Evolutionary conservation across 495 filamentous ascomycete genomes (phyloP), one percentile per base, ranked within the genome.

Genomic region (Tuber melanosporum): DNA sequence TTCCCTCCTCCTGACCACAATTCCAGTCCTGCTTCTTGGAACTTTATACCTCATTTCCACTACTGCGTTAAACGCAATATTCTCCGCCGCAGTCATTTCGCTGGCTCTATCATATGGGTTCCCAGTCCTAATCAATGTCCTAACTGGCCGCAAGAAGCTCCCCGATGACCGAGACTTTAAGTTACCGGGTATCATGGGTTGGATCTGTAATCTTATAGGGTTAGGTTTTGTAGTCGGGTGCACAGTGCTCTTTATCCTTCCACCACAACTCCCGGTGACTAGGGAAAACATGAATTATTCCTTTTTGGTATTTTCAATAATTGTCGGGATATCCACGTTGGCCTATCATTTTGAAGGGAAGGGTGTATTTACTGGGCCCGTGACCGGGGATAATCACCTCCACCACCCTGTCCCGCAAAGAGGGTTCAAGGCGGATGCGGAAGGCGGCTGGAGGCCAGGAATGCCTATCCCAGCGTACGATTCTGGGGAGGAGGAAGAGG

Each of bases 261-360:
- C 92, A 6, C 92, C 92, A 0, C 86, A 85, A 5, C 77, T 92
- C 3, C 91, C 91, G 2, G 89, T 90, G 0, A 91, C 89, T 0
- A 89, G 87, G 12, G 89, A 86, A 76, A 93, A 89, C 84, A 93
- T 94, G 92, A 94, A 91, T 84, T 92, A 92, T 82, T 91, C 89
- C 80, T 87, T 93, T 36, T 91, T 89, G 10, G 91, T 89, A 0
- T 92, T 93, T 78, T 87, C 86, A 19, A 90, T 93, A 66, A 89
- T 93, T 22, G 79, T 92, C 14, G 83, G 92, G 9, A 88, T 94
- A 57, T 89, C 90, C 41, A 83, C 86, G 0, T 79, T 91, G 41
- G 90, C 91, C 76, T 94, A 92, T 91, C 83, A 92, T 77, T 85
- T 92, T n/a, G 91, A 92, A 76, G 92, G 92, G 12, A 86, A 90